These are phyloP conservation scores for Tieghemostelium lacteum DNA, from an alignment of 78 protist genomes.

Conservation along the genomic window DNA sequence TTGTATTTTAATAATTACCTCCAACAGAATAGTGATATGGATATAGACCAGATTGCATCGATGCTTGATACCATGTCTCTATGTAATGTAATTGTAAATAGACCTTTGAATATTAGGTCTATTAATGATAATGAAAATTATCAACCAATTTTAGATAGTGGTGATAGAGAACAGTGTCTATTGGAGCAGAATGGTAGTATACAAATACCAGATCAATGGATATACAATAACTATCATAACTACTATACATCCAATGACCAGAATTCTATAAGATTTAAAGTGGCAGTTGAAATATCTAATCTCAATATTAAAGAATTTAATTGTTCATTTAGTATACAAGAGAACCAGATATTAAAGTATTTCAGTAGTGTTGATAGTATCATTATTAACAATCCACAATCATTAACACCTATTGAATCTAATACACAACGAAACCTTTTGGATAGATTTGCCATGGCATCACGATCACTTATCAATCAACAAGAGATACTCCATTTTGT, in stretches of 20 bases:
- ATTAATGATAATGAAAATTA: neutral
- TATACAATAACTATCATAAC: too few species aligned
- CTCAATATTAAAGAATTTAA: conserved; percentile 12
- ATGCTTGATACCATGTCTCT: too few species aligned
- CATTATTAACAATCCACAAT: too few species aligned
- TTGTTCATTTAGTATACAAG: neutral
- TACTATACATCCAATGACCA: neutral
- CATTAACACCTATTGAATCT: too few species aligned
- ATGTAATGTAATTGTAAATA: neutral
- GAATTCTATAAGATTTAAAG: conserved; percentile 7
- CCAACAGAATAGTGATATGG: neutral
- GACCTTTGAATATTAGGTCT: neutral
- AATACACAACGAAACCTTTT: neutral
- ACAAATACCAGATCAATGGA: too few species aligned
- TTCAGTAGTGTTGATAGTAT: neutral
- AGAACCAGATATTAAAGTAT: neutral
- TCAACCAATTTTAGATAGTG: neutral
- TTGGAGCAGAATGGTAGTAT: too few species aligned
- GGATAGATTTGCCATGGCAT: neutral
- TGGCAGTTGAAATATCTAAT: conserved; percentile 23
- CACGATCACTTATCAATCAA: conserved; percentile 2
- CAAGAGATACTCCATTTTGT: conserved; percentile 22
- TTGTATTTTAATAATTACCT: conserved; percentile 44
- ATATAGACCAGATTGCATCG: too few species aligned
- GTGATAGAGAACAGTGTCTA: too few species aligned